Evolutionary conservation across 2,329 filamentous ascomycete genomes (phyloP), one percentile per base, ranked within the genome.

Genomic region (Fusarium marasasianum): DNA sequence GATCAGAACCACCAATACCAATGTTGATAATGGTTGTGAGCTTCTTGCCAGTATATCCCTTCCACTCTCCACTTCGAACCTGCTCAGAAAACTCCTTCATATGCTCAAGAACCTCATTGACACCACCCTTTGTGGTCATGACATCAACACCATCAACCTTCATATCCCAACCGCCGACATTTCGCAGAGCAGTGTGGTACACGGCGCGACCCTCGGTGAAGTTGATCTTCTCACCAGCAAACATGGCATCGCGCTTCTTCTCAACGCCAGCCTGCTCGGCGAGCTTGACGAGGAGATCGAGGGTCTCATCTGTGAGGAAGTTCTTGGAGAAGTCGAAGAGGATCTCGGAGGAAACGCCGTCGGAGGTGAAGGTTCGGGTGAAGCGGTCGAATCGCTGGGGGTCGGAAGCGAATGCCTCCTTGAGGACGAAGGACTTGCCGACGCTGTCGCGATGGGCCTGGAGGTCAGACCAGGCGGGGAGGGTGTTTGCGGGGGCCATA

Each of bases 301-400:
- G 87, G 9, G 96, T 98, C 86, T 98, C 95, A 78, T 98, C 94
- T 72, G 93, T 96, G 79, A 98, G 84, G 84, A 99, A 95, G 90
- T 99, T 99, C 91, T 99, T 99, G 87, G 93, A 96, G 87, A 98
- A 99, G 85, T 99, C 96, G 85, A 98, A 99, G 74, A 99, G 90
- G 80, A 97, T 96, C 76, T 98, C 94, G 77, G 91, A 92, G 80
- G 97, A 94, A 77, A 93, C 92, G 60, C 89, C 95, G 37, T 91
- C 87, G 84, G 97, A 95, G 78, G 89, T 87, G 85, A 98, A 98
- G 80, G 90, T 94, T 83, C 92, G 93, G 82, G 91, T 93, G 87
- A 98, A 95, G 86, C 96, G 97, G 80, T 92, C 85, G 87, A 98
- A 98, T 73, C 96, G 94, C 81, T 93, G 83, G 56, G 95, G 91